Conservation (phyloP, 1,284 basidiomycete genomes). For the Trametes polyzona region DNA sequence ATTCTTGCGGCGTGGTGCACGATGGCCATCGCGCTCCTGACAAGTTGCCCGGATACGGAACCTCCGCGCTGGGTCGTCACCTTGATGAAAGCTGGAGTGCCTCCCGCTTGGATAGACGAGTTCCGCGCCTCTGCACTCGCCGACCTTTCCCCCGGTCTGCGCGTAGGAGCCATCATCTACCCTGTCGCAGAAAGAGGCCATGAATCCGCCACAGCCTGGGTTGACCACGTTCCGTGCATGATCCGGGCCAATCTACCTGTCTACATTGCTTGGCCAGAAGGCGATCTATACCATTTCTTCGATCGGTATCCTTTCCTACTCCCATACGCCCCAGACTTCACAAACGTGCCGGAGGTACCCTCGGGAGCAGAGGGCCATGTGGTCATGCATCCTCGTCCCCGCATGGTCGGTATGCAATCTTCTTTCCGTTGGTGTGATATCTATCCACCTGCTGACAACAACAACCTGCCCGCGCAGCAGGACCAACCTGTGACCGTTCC, state of each 20-base stretch:
- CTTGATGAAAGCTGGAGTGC: neutral
- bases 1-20: neutral
- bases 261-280: neutral
- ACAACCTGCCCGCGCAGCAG: neutral
- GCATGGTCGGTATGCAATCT: neutral
- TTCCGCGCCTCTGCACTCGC: neutral
- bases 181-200: neutral
- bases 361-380: neutral
- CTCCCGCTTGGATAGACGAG: neutral
- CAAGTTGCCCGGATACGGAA: neutral
- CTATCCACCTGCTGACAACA: neutral
- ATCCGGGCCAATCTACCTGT: neutral
- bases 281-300: neutral
- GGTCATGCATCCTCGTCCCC: neutral
- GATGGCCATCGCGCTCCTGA: neutral
- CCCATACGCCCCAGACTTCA: neutral
- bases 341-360: neutral
- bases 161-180: neutral
- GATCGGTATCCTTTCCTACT: neutral
- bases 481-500: neutral
- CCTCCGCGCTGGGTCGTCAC: neutral
- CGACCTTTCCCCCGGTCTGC: neutral
- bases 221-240: slow-evolving; percentile 6
- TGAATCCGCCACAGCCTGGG: neutral
- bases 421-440: neutral